Conservation (phyloP, 495 filamentous ascomycete species). For the Apiosordaria backusii region DNA sequence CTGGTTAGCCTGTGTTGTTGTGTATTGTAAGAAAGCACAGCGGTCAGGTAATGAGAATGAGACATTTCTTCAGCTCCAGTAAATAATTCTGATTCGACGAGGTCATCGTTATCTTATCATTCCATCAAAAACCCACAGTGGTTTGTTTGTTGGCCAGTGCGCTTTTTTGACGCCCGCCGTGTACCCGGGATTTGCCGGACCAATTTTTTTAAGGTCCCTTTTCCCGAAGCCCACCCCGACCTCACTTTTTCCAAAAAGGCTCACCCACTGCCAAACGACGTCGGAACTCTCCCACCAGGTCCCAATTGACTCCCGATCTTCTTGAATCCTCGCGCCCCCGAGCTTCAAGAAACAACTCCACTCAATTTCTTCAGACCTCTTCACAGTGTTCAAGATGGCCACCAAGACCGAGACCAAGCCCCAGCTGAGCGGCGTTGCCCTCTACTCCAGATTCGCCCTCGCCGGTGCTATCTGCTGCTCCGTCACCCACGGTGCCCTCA, state of each 20-base stretch:
- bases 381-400: slow-evolving; percentile 37
- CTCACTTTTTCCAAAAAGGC: slow-evolving; percentile 32
- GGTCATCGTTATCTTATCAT: not conserved
- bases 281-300: slow-evolving; percentile 15
- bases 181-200: slow-evolving; percentile 33
- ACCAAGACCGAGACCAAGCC: slow-evolving; percentile 30
- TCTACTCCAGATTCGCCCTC: slow-evolving; percentile 85
- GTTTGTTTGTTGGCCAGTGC: not conserved
- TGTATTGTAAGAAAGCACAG: not conserved
- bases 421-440: slow-evolving; percentile 48
- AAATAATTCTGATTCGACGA: not conserved
- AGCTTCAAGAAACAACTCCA: slow-evolving; percentile 31
- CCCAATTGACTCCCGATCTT: slow-evolving; percentile 26
- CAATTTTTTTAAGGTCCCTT: slow-evolving; percentile 26
- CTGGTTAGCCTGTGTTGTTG: not conserved
- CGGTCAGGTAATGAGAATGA: not conserved
- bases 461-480: slow-evolving; percentile 93
- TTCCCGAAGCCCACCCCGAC: slow-evolving; percentile 18
- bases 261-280: slow-evolving; percentile 24
- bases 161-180: slow-evolving; percentile 16
- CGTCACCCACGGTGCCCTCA: slow-evolving; percentile 87
- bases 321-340: slow-evolving; percentile 25
- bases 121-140: not conserved
- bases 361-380: slow-evolving; percentile 24
- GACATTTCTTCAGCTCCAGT: not conserved